phyloP scores from a whole-genome alignment of 306 rosid genomes.

The Vigna mungo region DNA sequence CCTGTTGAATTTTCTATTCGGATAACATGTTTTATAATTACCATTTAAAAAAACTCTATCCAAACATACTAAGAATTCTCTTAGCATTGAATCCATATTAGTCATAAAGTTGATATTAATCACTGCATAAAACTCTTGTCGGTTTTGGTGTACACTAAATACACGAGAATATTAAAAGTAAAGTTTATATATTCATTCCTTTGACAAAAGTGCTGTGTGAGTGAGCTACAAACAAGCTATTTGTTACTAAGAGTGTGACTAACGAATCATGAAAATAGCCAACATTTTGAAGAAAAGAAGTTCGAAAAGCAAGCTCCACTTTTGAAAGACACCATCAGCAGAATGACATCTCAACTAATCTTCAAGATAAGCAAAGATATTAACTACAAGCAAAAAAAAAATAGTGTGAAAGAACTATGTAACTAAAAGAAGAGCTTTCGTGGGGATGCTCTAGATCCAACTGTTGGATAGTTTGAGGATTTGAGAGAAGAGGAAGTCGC shows the following conservation, averaged over 20 bases:
- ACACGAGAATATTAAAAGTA: neutral
- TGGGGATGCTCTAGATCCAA: constrained; percentile 58
- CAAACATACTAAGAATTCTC: neutral
- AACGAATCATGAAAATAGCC: constrained; percentile 18
- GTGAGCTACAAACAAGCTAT: constrained; percentile 27
- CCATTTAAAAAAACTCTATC: no score
- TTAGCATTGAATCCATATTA: neutral
- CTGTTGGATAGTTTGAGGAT: constrained; percentile 50
- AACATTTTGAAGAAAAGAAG: constrained; percentile 9
- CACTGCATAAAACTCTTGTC: neutral
- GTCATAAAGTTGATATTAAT: no score
- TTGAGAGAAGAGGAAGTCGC: constrained; percentile 54
- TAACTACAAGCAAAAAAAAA: constrained; percentile 7
- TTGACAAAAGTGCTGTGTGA: constrained; percentile 33
- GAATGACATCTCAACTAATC: constrained; percentile 38
- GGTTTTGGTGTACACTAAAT: neutral
- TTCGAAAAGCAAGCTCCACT: constrained; percentile 2
- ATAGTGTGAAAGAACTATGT: constrained; percentile 1
- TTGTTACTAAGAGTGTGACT: constrained; percentile 12
- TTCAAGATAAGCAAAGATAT: constrained; percentile 43
- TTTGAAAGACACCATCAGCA: neutral
- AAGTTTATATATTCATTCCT: constrained; percentile 27
- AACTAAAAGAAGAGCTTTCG: constrained; percentile 81
- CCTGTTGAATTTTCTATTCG: no score
- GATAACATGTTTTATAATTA: no score